A percentile compares a stretch with the other conserved stretches of the same genome.
phyloP scores from a whole-genome alignment of 164 flowering plant species.

The Magnolia kwangsiensis region DNA sequence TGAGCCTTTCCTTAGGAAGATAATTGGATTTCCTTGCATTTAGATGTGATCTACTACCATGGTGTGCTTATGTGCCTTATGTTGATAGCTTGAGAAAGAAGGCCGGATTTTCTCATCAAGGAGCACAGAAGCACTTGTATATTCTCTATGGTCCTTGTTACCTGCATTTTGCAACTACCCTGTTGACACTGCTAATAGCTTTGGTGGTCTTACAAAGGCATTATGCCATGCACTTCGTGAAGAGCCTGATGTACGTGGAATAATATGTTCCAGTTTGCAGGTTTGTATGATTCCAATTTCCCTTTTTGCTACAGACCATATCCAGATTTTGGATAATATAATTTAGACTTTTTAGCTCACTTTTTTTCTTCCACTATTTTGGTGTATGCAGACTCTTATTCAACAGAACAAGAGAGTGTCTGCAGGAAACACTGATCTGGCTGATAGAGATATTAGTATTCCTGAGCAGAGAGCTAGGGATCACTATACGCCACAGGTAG shows the following conservation, averaged over 20 bases:
- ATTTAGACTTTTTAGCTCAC: neutral
- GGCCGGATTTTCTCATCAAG: constrained; percentile 66
- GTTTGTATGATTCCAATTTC: neutral
- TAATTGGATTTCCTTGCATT: neutral
- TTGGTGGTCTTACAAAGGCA: constrained; percentile 46
- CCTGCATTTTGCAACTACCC: constrained; percentile 98
- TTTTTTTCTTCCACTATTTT: neutral
- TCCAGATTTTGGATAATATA: neutral
- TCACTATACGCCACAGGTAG: constrained; percentile 55
- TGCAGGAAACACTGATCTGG: constrained; percentile 38
- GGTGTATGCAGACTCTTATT: constrained; percentile 42
- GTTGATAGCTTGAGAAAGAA: constrained; percentile 64
- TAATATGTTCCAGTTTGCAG: constrained; percentile 79
- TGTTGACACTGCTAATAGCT: constrained; percentile 71
- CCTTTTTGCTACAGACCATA: neutral
- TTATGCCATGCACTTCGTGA: constrained; percentile 53
- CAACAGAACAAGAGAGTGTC: constrained; percentile 65
- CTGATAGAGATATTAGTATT: constrained; percentile 30
- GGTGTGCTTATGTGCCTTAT: constrained; percentile 1
- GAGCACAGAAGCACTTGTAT: constrained; percentile 57
- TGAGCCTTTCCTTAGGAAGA: neutral
- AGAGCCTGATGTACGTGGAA: constrained; percentile 63
- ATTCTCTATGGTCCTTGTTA: constrained; percentile 84
- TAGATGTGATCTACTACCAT: neutral
- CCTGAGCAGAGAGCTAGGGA: constrained; percentile 50